Percentiles rank a stretch among this genome's conserved stretches.
Conservation (phyloP, 768 basidiomycete species). For the Trametes coccinea region DNA sequence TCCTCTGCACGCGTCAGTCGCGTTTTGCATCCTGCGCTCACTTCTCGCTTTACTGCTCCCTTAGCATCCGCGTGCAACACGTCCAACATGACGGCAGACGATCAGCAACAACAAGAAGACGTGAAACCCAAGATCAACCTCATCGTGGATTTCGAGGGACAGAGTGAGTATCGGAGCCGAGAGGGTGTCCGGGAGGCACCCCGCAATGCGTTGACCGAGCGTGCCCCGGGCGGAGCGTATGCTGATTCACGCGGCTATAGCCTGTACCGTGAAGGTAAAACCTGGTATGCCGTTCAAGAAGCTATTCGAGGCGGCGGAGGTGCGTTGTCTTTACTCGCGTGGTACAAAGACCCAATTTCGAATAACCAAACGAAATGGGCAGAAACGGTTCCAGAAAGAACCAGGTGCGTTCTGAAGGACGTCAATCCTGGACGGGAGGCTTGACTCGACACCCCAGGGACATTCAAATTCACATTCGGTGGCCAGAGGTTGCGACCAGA, state of each 20-base stretch:
- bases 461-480: slow-evolving; percentile 62
- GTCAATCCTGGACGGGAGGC: not conserved
- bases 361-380: not conserved
- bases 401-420: slow-evolving; percentile 39
- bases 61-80: not conserved
- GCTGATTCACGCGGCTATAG: slow-evolving; percentile 34
- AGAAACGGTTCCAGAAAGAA: slow-evolving; percentile 64
- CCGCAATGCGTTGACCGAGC: not conserved
- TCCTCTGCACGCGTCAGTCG: slow-evolving; percentile 5
- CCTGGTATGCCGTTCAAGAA: slow-evolving; percentile 62
- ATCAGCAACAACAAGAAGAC: slow-evolving; percentile 40
- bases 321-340: slow-evolving; percentile 32
- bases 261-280: slow-evolving; percentile 68
- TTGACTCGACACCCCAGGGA: slow-evolving; percentile 40
- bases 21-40: not conserved
- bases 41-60: not conserved
- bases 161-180: slow-evolving; percentile 40
- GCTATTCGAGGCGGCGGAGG: slow-evolving; percentile 69
- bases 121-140: slow-evolving; percentile 73
- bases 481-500: slow-evolving; percentile 49
- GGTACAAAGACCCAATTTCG: not conserved
- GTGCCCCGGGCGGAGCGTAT: not conserved
- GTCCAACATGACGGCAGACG: slow-evolving; percentile 10
- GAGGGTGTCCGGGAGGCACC: not conserved
- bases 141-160: slow-evolving; percentile 54